Base-by-base conservation (phyloP, 176 grass and related monocot species). In the Cenchrus fungigraminus region DNA sequence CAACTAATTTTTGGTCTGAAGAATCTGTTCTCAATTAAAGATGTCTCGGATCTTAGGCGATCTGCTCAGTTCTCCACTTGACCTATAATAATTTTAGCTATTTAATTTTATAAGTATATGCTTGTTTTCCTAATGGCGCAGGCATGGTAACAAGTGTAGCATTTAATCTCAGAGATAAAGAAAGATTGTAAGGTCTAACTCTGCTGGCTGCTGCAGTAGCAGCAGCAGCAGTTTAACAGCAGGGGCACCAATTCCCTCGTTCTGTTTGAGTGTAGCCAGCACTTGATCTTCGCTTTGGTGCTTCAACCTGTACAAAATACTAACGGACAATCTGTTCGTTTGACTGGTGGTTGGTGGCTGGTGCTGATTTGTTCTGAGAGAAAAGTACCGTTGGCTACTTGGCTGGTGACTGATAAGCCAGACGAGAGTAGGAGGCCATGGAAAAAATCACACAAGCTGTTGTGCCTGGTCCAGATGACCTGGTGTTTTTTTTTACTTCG, bases 21-120 rank as follows among this genome's bases (percentile, higher is more conserved):
- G 83, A 82, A 86, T 76, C 82, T 55, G 78, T 19, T 32, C 22
- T 43, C 61, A 44, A 10, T 51, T 22, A 8, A 57, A 70, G 76
- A n/a, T 63, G 82, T 32, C n/a, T 65, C 57, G 40, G 49, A 52
- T 86, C 88, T 73, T 83, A n/a, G 6, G 29, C n/a, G n/a, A 20
- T 17, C 8, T 22, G 50, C 34, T 63, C 45, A 22, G 63, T 19
- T 74, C 72, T 65, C 37, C 25, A 60, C 51, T 90, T 86, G 83
- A 82, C 71, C 47, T 8, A 8, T 10, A 88, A 12, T 29, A 71
- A 57, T 28, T 37, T 37, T 56, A 19, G 17, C 29, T 19, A 20
- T 8, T 12, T 52, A 77, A 53, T 2, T 40, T 40, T 57, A 12
- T 59, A 2, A 32, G 62, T 78, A 90, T 82, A 83, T 86, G 83